Base-by-base conservation (phyloP, 768 basidiomycete species). In the Tephrocybe sp. region DNA sequence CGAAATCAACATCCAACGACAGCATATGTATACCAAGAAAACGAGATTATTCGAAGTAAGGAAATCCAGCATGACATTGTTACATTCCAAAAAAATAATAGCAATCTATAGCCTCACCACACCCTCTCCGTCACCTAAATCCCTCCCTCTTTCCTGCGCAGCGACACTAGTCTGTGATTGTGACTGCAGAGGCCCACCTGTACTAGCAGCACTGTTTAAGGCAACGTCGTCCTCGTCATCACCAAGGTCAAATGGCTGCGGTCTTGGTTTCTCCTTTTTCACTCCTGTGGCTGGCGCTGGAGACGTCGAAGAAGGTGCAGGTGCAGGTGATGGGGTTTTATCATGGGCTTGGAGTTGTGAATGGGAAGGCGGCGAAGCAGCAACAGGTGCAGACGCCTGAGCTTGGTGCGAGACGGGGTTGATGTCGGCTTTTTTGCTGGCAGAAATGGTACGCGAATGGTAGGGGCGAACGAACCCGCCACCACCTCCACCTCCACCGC, bases 391-490 rank as follows among this genome's bases (percentile, higher is more conserved):
- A 11, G 60, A 57, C 6, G 64, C 61, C 58, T 71, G 71, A 2
- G 67, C 61, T 38, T 74, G 73, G 42, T 75, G 74, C 3, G 72
- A 73, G n/a, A 73, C 55, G 11, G 74, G 73, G 42, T 75, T 75
- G 16, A 68, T 74, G 6, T 68, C 63, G 7, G 50, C 1, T 29
- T 45, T 29, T 33, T 43, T 43, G 22, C 60, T 53, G 16, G 56
- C 59, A 19, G 49, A 46, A 16, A 44, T 42, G 3, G 49, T 57
- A 40, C 53, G 60, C 23, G 57, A 51, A 15, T 1, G 25, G 27
- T 64, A 63, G 1, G 71, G 69, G 37, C 70, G 62, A 9, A 65
- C 56, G 39, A 73, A 71, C 7, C 53, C n/a, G n/a, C n/a, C 61
- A 12, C 54, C 47, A 3, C 16, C 64, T 62, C 11, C 56, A 53